Conservation (phyloP, 352 stramenopile species). For the Halophytophthora batemanensis region DNA sequence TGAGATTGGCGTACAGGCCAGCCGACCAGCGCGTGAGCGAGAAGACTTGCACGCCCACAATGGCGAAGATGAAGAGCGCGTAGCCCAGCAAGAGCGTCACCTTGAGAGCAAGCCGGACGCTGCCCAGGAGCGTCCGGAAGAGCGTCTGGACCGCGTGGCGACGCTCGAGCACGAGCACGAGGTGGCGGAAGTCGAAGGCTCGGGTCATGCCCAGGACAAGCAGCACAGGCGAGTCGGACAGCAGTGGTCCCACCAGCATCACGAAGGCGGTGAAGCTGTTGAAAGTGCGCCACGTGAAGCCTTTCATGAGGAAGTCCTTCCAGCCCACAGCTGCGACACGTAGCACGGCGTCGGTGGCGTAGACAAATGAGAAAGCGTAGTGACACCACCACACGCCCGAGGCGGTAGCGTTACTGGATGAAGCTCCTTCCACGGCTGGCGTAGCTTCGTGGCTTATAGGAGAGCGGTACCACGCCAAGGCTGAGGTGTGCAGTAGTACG, state of each 20-base stretch:
- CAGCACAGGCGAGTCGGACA: slow-evolving; percentile 59
- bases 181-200: slow-evolving; percentile 82
- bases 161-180: slow-evolving; percentile 71
- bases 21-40: slow-evolving; percentile 76
- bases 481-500: slow-evolving; percentile 66
- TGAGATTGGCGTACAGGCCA: slow-evolving; percentile 67
- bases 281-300: slow-evolving; percentile 74
- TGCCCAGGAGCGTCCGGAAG: slow-evolving; percentile 70
- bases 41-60: slow-evolving; percentile 80
- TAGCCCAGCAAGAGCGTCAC: slow-evolving; percentile 80
- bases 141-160: slow-evolving; percentile 66
- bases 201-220: slow-evolving; percentile 76
- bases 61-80: slow-evolving; percentile 80
- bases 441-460: slow-evolving; percentile 37
- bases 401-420: slow-evolving; percentile 22
- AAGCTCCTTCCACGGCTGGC: slow-evolving; percentile 31
- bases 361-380: slow-evolving; percentile 79
- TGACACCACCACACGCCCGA: slow-evolving; percentile 68
- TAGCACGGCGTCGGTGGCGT: slow-evolving; percentile 67
- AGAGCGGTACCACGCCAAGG: slow-evolving; percentile 73
- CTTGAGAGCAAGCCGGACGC: slow-evolving; percentile 68
- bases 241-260: slow-evolving; percentile 65
- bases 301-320: slow-evolving; percentile 82
- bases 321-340: slow-evolving; percentile 71
- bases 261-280: slow-evolving; percentile 75